Evolutionary conservation across 106 monocot species (phyloP).

Genomic region (Dendrobium officinale): DNA sequence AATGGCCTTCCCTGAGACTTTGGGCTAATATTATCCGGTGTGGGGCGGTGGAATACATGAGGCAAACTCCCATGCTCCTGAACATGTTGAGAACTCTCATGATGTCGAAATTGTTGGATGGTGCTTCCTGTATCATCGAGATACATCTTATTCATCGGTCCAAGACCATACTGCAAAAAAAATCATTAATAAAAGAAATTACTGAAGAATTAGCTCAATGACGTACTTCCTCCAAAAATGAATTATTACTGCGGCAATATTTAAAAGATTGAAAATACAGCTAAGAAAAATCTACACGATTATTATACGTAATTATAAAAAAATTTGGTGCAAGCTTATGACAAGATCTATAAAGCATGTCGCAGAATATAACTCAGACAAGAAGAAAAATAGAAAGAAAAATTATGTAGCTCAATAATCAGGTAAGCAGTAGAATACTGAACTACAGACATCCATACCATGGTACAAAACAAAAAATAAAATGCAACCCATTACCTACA

Average conservation of each 20-base stretch:
- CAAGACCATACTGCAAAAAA: conserved; percentile 47
- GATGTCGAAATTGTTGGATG: conserved; percentile 13
- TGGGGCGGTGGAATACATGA: conserved; percentile 20
- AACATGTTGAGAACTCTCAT: conserved; percentile 24
- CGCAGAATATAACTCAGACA: neutral
- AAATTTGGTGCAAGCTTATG: neutral
- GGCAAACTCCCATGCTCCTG: conserved; percentile 33
- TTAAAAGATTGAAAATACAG: neutral
- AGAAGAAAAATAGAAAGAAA: neutral
- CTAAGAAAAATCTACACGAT: neutral
- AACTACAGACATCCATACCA: neutral
- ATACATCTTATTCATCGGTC: conserved; percentile 33
- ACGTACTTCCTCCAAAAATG: neutral
- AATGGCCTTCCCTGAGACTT: conserved; percentile 27
- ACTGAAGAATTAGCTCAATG: neutral
- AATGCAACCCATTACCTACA: neutral
- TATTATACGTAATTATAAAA: neutral
- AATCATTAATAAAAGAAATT: neutral
- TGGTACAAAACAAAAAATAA: neutral
- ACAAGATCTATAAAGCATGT: neutral
- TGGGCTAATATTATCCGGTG: conserved; percentile 32
- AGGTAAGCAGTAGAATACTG: neutral
- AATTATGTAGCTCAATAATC: neutral
- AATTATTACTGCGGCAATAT: neutral
- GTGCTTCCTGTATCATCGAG: conserved; percentile 17